Percentiles rank a stretch among this genome's conserved stretches.
These are phyloP conservation scores for Euphrasia arctica DNA, from an alignment of 305 asterid genomes.

Conservation along the genomic window DNA sequence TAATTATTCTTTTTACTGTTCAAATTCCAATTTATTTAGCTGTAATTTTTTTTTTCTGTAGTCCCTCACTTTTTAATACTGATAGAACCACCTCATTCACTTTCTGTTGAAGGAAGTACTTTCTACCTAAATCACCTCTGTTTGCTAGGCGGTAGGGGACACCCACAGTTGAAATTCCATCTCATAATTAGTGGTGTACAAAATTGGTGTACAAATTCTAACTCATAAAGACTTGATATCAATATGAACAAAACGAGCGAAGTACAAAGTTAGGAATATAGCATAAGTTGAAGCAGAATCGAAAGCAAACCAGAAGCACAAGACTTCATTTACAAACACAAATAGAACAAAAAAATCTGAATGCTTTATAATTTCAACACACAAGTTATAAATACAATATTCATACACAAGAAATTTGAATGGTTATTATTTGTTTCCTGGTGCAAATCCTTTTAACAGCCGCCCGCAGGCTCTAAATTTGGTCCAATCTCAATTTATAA, in stretches of 20 bases:
- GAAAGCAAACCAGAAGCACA: no score
- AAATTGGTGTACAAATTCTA: neutral
- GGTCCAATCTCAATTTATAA: neutral
- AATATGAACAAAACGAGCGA: no score
- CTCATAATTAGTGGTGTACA: neutral
- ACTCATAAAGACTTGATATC: neutral
- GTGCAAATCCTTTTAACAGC: neutral
- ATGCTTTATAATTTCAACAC: no score
- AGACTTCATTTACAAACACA: no score
- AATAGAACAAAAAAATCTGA: no score
- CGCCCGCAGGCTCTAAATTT: neutral
- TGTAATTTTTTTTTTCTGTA: neutral
- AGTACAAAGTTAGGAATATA: no score
- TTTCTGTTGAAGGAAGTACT: conserved; percentile 18
- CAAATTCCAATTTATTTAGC: neutral
- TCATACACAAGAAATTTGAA: neutral
- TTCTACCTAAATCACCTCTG: conserved; percentile 12
- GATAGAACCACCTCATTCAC: conserved; percentile 15
- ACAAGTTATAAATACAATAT: neutral
- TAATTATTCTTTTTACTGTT: neutral
- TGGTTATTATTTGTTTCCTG: neutral
- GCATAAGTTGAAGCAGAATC: no score
- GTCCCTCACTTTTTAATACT: neutral
- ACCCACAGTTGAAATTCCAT: neutral
- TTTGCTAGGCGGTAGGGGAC: neutral